Conservation (phyloP, 805 yeast genomes). For the Deakozyma indianensis region DNA sequence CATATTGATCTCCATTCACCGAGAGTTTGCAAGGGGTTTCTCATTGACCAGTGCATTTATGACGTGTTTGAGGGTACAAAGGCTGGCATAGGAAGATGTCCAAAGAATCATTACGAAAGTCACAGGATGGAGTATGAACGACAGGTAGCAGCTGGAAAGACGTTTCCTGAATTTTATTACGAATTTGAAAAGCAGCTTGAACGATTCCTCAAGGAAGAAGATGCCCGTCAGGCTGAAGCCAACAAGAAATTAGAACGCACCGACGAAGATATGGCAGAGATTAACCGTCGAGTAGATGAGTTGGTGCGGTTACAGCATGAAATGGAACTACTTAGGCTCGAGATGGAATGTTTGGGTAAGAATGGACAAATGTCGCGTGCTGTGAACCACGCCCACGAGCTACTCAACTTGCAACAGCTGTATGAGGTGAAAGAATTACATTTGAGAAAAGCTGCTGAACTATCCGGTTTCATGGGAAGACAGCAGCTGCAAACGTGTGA, state of each 20-base stretch:
- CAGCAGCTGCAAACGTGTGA: conserved; percentile 85
- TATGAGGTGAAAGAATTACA: conserved; percentile 7
- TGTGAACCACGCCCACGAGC: conserved; percentile 16
- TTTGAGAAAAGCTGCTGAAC: neutral
- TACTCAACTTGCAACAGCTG: conserved; percentile 2
- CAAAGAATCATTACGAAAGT: conserved; percentile 58
- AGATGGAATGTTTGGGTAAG: conserved; percentile 9
- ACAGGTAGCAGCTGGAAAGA: conserved; percentile 22
- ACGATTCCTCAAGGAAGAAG: conserved; percentile 49
- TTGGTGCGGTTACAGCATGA: conserved; percentile 15
- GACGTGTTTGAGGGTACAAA: conserved; percentile 74
- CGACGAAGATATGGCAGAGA: conserved; percentile 51
- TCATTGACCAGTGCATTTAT: conserved; percentile 80
- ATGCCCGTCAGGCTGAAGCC: conserved; percentile 42
- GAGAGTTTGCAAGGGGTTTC: conserved; percentile 60
- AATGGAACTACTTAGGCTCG: conserved; percentile 44
- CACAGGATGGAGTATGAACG: conserved; percentile 49
- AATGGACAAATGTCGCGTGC: conserved; percentile 19
- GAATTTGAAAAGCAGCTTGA: conserved; percentile 35
- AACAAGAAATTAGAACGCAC: conserved; percentile 55
- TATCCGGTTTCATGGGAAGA: conserved; percentile 61
- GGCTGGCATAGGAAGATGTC: conserved; percentile 70
- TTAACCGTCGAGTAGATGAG: conserved; percentile 12
- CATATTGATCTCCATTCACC: conserved; percentile 14
- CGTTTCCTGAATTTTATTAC: conserved; percentile 31